Evolutionary conservation across 2,329 filamentous ascomycete species (phyloP).

Genomic region (Botryotinia narcissicola): DNA sequence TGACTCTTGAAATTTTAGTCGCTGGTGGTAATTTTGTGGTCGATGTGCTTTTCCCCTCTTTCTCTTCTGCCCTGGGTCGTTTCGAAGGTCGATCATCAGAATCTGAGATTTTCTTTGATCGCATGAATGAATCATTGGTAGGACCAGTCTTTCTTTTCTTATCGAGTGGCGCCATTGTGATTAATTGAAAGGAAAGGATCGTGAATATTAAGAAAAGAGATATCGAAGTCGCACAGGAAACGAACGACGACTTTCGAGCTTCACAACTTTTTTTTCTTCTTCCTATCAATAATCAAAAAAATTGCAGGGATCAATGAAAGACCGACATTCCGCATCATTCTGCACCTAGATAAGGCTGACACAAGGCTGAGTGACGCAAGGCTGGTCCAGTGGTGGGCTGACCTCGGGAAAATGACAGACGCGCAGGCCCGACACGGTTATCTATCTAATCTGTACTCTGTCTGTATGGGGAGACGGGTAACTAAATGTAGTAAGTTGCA

Average conservation of each 20-base stretch:
- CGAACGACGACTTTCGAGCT: not conserved
- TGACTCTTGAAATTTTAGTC: constrained; percentile 46
- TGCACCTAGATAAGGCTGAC: not conserved
- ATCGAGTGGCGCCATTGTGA: constrained; percentile 38
- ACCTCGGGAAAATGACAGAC: not conserved
- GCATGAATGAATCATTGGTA: constrained; percentile 38
- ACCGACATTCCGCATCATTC: not conserved
- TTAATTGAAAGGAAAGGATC: not conserved
- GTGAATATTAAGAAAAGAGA: constrained; percentile 7
- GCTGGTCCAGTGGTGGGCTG: not conserved
- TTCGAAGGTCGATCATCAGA: constrained; percentile 35
- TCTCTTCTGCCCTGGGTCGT: constrained; percentile 33
- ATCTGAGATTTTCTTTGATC: constrained; percentile 32
- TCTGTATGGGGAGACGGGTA: not conserved
- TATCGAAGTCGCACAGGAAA: constrained; percentile 6
- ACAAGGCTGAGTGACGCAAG: not conserved
- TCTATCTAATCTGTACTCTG: not conserved
- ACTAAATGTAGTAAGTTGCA: not conserved
- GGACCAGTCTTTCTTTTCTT: constrained; percentile 38
- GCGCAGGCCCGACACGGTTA: not conserved
- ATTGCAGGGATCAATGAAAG: not conserved
- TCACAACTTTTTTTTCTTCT: constrained; percentile 25
- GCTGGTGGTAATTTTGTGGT: constrained; percentile 27
- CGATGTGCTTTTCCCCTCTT: constrained; percentile 27
- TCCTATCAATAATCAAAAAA: constrained; percentile 8